Conservation (phyloP, 139 green algal genomes). For the Pseudopediastrum boryanum region DNA sequence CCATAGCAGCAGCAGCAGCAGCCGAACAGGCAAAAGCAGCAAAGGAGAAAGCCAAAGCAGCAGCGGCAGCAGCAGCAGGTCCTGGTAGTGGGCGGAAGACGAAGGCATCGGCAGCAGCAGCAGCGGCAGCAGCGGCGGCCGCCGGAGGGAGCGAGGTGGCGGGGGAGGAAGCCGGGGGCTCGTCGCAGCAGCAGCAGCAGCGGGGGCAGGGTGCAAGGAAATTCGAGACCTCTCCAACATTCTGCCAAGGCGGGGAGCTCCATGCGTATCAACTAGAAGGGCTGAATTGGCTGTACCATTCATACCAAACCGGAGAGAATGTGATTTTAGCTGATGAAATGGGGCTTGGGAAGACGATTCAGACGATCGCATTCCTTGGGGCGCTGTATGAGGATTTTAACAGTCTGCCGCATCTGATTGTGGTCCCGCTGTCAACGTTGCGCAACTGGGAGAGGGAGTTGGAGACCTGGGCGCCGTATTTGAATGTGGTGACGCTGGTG, state of each 20-base stretch:
- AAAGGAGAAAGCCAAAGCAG: conserved; percentile 6
- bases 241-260: conserved; percentile 16
- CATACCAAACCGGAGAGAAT: conserved; percentile 41
- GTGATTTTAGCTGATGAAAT: conserved; percentile 83
- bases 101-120: not conserved
- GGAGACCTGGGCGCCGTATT: conserved; percentile 72
- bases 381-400: conserved; percentile 51
- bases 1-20: conserved; percentile 31
- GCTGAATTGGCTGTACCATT: conserved; percentile 79
- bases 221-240: conserved; percentile 23
- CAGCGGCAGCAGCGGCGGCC: conserved; percentile 1
- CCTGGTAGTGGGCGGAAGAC: not conserved
- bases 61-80: conserved; percentile 7
- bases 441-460: conserved; percentile 87
- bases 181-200: no score
- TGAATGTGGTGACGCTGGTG: conserved; percentile 70
- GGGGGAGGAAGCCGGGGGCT: not conserved
- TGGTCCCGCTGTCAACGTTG: conserved; percentile 84
- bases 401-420: conserved; percentile 73
- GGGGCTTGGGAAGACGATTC: conserved; percentile 81
- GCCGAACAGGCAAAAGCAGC: not conserved
- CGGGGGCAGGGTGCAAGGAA: conserved; percentile 14
- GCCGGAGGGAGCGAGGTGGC: conserved; percentile 13
- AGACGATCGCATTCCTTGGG: conserved; percentile 65
- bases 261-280: conserved; percentile 85